Evolutionary conservation across 2,329 filamentous ascomycete species (phyloP).

Genomic region (Botrytis byssoidea): DNA sequence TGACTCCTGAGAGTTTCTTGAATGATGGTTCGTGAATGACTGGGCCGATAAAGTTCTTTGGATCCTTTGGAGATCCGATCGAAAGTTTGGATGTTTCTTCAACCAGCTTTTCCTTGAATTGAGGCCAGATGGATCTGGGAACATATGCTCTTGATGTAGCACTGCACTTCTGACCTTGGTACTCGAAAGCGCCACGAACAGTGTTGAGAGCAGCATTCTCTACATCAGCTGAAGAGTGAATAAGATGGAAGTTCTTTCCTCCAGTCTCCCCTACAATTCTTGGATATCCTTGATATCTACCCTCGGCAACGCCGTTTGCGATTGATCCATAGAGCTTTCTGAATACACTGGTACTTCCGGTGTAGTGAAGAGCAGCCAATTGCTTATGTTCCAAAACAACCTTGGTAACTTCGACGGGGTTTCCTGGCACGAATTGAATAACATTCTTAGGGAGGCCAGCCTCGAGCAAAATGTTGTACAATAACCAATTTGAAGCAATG

Average conservation of each 20-base stretch:
- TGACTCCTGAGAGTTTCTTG: slow-evolving; percentile 73
- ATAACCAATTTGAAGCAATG: slow-evolving; percentile 82
- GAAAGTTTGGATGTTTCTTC: slow-evolving; percentile 67
- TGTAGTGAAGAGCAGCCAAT: slow-evolving; percentile 93
- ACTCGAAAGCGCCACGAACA: slow-evolving; percentile 84
- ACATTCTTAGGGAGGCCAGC: slow-evolving; percentile 85
- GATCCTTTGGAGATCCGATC: slow-evolving; percentile 65
- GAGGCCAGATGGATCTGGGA: slow-evolving; percentile 69
- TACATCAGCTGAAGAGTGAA: slow-evolving; percentile 75
- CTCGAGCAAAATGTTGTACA: slow-evolving; percentile 87
- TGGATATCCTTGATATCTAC: slow-evolving; percentile 80
- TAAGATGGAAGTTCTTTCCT: slow-evolving; percentile 88
- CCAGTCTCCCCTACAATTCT: slow-evolving; percentile 88
- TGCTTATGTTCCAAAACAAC: slow-evolving; percentile 72
- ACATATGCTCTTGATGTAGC: slow-evolving; percentile 80
- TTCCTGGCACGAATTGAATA: slow-evolving; percentile 88
- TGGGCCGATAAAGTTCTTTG: slow-evolving; percentile 81
- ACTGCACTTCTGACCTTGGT: slow-evolving; percentile 88
- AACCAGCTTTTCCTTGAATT: slow-evolving; percentile 65
- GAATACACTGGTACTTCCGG: slow-evolving; percentile 89
- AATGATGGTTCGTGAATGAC: slow-evolving; percentile 83
- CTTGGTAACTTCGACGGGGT: slow-evolving; percentile 80
- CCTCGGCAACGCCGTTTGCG: slow-evolving; percentile 74
- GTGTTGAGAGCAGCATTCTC: slow-evolving; percentile 78
- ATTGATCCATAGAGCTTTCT: slow-evolving; percentile 85